Evolutionary conservation across 116 monocot species (phyloP), one percentile per base, ranked within the genome.

Genomic region (Iris pallida): DNA sequence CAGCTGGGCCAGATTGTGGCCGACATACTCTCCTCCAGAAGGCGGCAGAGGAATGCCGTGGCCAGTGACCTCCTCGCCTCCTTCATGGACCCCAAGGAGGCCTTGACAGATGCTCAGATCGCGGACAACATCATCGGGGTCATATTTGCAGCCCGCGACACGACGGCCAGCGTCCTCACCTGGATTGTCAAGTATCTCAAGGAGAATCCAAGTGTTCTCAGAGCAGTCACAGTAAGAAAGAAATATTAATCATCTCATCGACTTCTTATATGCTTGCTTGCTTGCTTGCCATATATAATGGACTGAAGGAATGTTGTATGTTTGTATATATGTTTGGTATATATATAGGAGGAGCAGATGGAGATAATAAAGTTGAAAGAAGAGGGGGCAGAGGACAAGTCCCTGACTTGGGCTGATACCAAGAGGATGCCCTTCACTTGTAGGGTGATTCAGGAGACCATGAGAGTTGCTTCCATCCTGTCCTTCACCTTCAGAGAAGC

Each of bases 401-500:
- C 58, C 5, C 55, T 96, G 53, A 81, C 72, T 44, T 96, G 95
- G 95, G 84, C 76, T 4, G 95, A 96, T 64, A 91, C 85, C 0
- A 88, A 74, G 73, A 78, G 64, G 73, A 95, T 95, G 95, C 73
- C 78, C 7, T 45, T 95, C 61, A 95, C 91, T 8, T 72, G 73
- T 16, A 81, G 88, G 45, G 95, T 95, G 74, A 86, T 95, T 44
- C 91, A 95, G 66, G 95, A 95, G 74, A 95, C 95, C 6, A 81
- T 91, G 84, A 59, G 95, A 49, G 75, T 86, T 9, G 86, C 95
- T 19, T 96, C 95, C 11, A 83, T 91, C 69, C 77, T 96, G 7
- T 82, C 91, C 11, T 96, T 91, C 72, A 96, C 95, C 56, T 96
- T 91, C 77, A 82, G 95, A 64, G 95, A 96, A 68, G 91, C 91